phyloP scores from a whole-genome alignment of 1,139 yeast species.

The Taiozyma sp. region DNA sequence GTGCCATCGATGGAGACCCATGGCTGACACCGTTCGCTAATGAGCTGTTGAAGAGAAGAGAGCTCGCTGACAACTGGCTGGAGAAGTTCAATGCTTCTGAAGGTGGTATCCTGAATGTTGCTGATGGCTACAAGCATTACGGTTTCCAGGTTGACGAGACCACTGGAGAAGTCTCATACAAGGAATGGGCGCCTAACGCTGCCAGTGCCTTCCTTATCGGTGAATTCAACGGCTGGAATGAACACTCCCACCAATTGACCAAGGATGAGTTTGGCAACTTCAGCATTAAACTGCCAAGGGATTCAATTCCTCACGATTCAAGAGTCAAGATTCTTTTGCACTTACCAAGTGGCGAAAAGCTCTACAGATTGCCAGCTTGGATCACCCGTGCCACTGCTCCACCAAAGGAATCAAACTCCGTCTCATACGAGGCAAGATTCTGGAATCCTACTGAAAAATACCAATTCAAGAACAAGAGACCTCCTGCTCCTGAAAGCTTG shows the following conservation, averaged over 20 bases:
- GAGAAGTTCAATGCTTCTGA: constrained; percentile 36
- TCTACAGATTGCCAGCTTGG: constrained; percentile 91
- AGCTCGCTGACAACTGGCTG: constrained; percentile 57
- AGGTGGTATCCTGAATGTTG: constrained; percentile 35
- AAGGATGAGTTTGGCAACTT: constrained; percentile 69
- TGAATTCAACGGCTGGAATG: constrained; percentile 85
- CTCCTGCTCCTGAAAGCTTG: constrained; percentile 49
- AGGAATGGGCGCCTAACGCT: constrained; percentile 93
- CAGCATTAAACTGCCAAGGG: constrained; percentile 41
- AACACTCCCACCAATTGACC: constrained; percentile 48
- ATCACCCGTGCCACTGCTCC: constrained; percentile 77
- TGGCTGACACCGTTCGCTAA: constrained; percentile 81
- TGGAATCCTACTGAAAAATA: constrained; percentile 78
- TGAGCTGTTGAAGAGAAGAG: constrained; percentile 51
- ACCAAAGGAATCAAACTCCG: constrained; percentile 38
- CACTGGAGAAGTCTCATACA: constrained; percentile 53
- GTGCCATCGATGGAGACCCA: constrained; percentile 71
- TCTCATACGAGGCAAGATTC: constrained; percentile 76
- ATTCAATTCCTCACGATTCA: constrained; percentile 76
- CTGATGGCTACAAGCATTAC: constrained; percentile 55
- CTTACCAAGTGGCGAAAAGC: constrained; percentile 60
- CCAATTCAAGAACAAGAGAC: constrained; percentile 60
- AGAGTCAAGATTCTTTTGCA: constrained; percentile 70
- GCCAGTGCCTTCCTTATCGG: constrained; percentile 71
- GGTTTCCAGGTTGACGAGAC: constrained; percentile 65